These are phyloP conservation scores for Fomitopsis schrenkii DNA, from an alignment of 1,284 basidiomycete genomes.

Conservation along the genomic window DNA sequence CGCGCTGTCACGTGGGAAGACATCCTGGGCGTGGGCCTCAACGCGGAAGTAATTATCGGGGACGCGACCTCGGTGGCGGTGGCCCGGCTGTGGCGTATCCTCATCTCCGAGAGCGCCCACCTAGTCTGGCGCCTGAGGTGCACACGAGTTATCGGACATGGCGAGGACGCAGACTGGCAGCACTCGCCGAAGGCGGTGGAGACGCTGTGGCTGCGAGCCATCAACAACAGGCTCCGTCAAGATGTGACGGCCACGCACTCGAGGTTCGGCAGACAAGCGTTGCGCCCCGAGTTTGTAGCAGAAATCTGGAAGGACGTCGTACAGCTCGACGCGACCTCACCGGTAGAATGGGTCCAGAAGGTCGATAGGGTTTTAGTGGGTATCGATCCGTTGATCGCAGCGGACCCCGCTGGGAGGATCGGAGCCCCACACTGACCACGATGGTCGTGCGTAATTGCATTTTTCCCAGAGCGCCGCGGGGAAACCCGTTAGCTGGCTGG, in stretches of 20 bases:
- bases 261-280: background rate
- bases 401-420: background rate
- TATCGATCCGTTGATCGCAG: background rate
- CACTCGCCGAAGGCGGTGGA: background rate
- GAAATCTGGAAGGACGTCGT: no score
- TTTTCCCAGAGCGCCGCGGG: background rate
- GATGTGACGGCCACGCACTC: background rate
- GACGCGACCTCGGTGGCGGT: background rate
- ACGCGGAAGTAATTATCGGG: background rate
- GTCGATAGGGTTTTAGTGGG: background rate
- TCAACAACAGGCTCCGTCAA: background rate
- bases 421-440: background rate
- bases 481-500: no score
- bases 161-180: background rate
- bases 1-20: no score
- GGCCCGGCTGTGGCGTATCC: conserved; percentile 22
- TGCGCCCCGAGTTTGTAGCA: background rate
- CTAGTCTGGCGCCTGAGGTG: conserved; percentile 27
- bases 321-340: no score
- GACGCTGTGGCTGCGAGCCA: background rate
- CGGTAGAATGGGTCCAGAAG: background rate
- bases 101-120: conserved; percentile 25
- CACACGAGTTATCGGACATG: background rate
- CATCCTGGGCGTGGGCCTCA: background rate
- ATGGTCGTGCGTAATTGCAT: background rate